Base-by-base conservation (phyloP, 192 early-diverging fungal species). In the Radiomyces spectabilis region DNA sequence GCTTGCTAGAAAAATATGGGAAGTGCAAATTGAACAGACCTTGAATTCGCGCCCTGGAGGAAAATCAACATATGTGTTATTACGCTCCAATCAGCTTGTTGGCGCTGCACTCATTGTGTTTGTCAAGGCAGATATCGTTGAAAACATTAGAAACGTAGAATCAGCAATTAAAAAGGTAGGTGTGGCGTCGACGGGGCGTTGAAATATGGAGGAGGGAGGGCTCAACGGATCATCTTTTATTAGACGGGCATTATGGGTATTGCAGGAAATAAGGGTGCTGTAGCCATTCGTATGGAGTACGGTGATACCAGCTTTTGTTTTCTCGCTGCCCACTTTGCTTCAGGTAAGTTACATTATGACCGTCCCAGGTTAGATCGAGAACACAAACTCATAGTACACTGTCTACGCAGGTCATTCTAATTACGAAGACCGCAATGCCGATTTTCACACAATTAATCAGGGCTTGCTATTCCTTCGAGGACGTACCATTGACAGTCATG, bases 211-310 rank as follows among this genome's bases (percentile, higher is more conserved):
- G n/a, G n/a, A n/a, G n/a, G n/a, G n/a, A n/a, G n/a, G n/a, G n/a
- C n/a, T n/a, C n/a, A n/a, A n/a, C n/a, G n/a, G n/a, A n/a, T n/a
- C 18, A n/a, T 27, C 22, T 26, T 47, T 42, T 15, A 32, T n/a
- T 48, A 85, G 79, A 99, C 95, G 4, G 97, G 95, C 3, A 67
- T 99, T 39, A 81, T 81, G 16, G 97, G 97, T 5, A 93, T 97
- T 80, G 85, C 93, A 1, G 97, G 92, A 35, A 99, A 97, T 74
- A 99, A 99, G 76, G 96, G 96, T 29, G 94, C 88, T 1, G 89
- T 99, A 2, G 94, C 91, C 1, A 83, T 97, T 49, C 83, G 90
- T 19, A 77, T 96, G 65, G 77, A 86, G 57, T 84, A 87, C 46
- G 71, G 87, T 55, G 94, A 98, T 58, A 92, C 94, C 0, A 83